Base-by-base conservation (phyloP, 1,139 yeast genomes). In the Candida sp. region DNA sequence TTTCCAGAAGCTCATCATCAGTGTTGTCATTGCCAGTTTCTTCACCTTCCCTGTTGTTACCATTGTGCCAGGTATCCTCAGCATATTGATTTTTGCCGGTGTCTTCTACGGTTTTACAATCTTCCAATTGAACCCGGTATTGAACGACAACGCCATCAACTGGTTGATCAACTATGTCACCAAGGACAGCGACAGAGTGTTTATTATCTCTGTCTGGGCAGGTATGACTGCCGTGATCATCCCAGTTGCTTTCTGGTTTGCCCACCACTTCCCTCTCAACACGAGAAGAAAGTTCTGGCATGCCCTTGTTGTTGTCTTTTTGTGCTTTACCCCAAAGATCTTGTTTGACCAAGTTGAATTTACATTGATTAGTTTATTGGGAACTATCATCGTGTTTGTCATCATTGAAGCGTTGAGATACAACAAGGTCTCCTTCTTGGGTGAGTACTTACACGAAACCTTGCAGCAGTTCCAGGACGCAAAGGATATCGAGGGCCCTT, bases 401-500 rank as follows among this genome's bases (percentile, higher is more conserved):
- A 55, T 79, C 3, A 72, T 84, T 5, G 96, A 86, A 64, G 63
- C 78, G 44, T 57, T 82, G n/a, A 73, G 91, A 62, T 73, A 73
- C 54, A 67, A 77, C 51, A 70, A 76, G 44, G 62, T 86, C 37
- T 78, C 75, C 0, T 51, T 67, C 17, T 48, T 75, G 47, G 81
- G 81, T 66, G 46, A 72, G 65, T 59, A 55, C 57, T 25, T 72
- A 31, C 55, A 64, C 49, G 54, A 63, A 23, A 61, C 70, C 42
- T 73, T 88, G 50, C 65, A 71, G 38, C 70, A 76, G 28, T 88
- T 87, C 66, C 86, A 88, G 53, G 94, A 88, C 63, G 69, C 67
- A 40, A 84, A 89, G 63, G 94, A 88, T 63, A 74, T 74, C 33
- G 73, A 74, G 45, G 92, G 92, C 1, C 88, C 88, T 5, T 69